phyloP scores from a whole-genome alignment of 345 rosid genomes.

The Syzygium oleosum region DNA sequence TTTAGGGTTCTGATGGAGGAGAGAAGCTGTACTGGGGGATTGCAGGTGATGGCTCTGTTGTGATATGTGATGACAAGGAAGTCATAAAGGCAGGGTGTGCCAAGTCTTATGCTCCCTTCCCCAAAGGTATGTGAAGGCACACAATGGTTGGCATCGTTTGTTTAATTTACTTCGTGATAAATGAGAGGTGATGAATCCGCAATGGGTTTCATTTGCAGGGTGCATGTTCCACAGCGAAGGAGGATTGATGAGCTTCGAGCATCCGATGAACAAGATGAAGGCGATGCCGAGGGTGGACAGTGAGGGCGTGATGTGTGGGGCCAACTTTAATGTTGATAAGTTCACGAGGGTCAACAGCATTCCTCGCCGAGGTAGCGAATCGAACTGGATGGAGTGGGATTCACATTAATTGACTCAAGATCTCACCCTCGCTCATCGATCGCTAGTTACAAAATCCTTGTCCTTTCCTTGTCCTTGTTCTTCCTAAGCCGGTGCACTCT shows the following conservation, averaged over 20 bases:
- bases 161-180: neutral
- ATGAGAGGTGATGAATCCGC: neutral
- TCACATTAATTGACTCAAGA: slow-evolving; percentile 1
- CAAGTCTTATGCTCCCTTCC: slow-evolving; percentile 94
- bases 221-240: slow-evolving; percentile 78
- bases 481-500: too few relatives aligned
- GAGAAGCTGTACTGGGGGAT: slow-evolving; percentile 81
- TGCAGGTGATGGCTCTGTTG: slow-evolving; percentile 80
- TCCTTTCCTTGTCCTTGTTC: neutral
- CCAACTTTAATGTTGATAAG: slow-evolving; percentile 79
- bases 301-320: slow-evolving; percentile 80
- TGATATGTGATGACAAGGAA: slow-evolving; percentile 69
- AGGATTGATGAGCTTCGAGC: slow-evolving; percentile 87
- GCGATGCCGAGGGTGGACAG: slow-evolving; percentile 93
- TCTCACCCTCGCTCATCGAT: neutral
- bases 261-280: slow-evolving; percentile 63
- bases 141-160: neutral
- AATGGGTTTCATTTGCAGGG: slow-evolving; percentile 19
- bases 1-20: slow-evolving; percentile 76
- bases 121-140: slow-evolving; percentile 23
- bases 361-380: slow-evolving; percentile 82
- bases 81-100: slow-evolving; percentile 79
- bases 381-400: slow-evolving; percentile 65
- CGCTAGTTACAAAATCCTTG: neutral
- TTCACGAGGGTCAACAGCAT: slow-evolving; percentile 49